Evolutionary conservation across 1,284 basidiomycete genomes (phyloP).

Genomic region (Phylloboletellus chloephorus): DNA sequence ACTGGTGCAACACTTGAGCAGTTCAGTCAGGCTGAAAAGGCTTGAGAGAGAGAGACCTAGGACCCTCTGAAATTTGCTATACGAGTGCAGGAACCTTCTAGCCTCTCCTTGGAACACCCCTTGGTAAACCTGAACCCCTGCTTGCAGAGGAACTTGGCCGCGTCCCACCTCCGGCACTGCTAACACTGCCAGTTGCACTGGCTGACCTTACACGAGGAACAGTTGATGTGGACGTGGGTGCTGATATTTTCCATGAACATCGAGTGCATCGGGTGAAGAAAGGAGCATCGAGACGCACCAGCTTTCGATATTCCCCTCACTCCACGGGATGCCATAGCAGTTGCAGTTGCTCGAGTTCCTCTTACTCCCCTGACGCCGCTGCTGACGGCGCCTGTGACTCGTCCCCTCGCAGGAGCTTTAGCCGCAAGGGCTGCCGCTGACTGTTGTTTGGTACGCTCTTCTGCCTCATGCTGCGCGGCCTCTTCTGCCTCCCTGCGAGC

Average conservation of each 20-base stretch:
- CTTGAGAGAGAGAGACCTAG: not conserved
- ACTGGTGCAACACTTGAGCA: conserved; percentile 1
- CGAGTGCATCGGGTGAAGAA: not conserved
- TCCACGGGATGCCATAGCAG: conserved; percentile 34
- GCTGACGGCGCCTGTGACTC: conserved; percentile 33
- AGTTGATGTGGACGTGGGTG: conserved; percentile 15
- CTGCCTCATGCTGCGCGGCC: conserved; percentile 27
- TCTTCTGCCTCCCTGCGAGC: conserved; percentile 45
- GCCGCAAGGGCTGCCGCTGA: conserved; percentile 18
- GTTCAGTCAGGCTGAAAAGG: not conserved
- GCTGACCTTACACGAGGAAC: conserved; percentile 24
- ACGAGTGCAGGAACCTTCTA: conserved; percentile 7
- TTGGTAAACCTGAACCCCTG: conserved; percentile 25
- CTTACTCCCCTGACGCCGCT: conserved; percentile 51
- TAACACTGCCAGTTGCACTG: conserved; percentile 28
- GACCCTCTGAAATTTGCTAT: not conserved
- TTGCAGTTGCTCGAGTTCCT: conserved; percentile 44
- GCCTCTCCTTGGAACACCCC: conserved; percentile 24
- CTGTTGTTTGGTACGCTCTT: conserved; percentile 29
- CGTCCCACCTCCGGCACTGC: conserved; percentile 16
- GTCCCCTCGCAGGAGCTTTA: conserved; percentile 28
- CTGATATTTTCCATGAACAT: conserved; percentile 16
- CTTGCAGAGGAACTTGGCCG: conserved; percentile 23
- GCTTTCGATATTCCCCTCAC: conserved; percentile 24
- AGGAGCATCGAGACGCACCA: conserved; percentile 14